phyloP scores from a whole-genome alignment of 208 protist genomes.

The Trypanosoma rangeli region DNA sequence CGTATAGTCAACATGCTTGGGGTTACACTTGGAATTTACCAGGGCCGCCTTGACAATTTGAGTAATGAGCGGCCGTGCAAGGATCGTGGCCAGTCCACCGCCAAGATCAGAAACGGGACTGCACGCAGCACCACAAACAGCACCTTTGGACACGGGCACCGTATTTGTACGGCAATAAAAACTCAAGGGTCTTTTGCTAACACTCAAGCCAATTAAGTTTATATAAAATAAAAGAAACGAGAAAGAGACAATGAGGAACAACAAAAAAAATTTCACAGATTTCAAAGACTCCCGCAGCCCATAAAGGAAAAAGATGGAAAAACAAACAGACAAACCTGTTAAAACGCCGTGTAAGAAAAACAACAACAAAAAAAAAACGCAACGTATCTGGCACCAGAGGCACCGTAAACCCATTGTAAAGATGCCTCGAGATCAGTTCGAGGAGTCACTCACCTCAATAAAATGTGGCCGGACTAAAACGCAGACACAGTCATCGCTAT shows the following conservation, averaged over 20 bases:
- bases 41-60: conserved; percentile 37
- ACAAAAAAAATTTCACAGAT: background rate
- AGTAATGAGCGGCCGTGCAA: conserved; percentile 34
- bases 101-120: conserved; percentile 50
- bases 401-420: background rate
- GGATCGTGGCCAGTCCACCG: conserved; percentile 39
- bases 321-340: background rate
- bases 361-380: too few species aligned
- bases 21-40: conserved; percentile 39
- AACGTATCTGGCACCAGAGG: background rate
- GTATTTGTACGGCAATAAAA: conserved; percentile 11
- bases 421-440: conserved; percentile 1
- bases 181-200: background rate
- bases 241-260: background rate
- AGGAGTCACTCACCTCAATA: conserved; percentile 62
- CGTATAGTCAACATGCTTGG: conserved; percentile 55
- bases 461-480: conserved; percentile 24
- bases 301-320: background rate
- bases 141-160: conserved; percentile 38
- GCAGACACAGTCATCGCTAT: conserved; percentile 37
- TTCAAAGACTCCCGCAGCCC: too few species aligned
- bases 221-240: too few species aligned
- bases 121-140: conserved; percentile 50
- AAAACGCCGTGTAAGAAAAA: too few species aligned
- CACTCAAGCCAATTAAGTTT: background rate